A percentile compares a stretch with the other conserved stretches of the same genome.
phyloP scores from a whole-genome alignment of 2,329 filamentous ascomycete species.

The Elsinoe arachidis region DNA sequence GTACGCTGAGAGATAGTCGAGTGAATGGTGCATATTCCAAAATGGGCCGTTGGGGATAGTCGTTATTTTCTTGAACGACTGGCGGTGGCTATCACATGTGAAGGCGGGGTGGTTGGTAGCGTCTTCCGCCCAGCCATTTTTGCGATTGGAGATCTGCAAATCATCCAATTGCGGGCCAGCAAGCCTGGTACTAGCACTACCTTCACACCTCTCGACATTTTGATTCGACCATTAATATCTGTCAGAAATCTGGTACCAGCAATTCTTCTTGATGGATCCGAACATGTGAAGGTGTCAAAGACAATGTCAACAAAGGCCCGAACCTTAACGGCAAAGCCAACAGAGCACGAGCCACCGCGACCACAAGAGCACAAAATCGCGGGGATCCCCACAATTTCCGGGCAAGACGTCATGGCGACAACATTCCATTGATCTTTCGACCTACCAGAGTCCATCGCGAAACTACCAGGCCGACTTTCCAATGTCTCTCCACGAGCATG shows the following conservation, averaged over 20 bases:
- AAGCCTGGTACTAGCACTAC: background rate
- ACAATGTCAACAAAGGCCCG: conserved; percentile 2
- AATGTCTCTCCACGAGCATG: background rate
- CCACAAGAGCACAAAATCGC: background rate
- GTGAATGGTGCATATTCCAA: background rate
- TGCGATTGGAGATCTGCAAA: background rate
- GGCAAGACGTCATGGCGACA: background rate
- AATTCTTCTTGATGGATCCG: background rate
- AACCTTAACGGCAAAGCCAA: background rate
- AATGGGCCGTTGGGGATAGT: conserved; percentile 11
- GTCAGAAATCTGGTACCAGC: background rate
- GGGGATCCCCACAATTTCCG: background rate
- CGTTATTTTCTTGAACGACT: conserved; percentile 6
- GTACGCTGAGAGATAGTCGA: no score
- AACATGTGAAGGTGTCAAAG: conserved; percentile 6
- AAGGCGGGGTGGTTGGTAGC: conserved; percentile 10
- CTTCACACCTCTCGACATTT: background rate
- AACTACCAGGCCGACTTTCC: background rate
- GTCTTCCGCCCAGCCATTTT: conserved; percentile 9
- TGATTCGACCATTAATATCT: background rate
- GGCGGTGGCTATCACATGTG: background rate
- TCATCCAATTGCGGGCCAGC: background rate
- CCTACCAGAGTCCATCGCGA: background rate
- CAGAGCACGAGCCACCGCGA: background rate
- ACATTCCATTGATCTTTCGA: background rate